These are phyloP conservation scores for Micractinium conductrix DNA, from an alignment of 139 green algal species.

Conservation along the genomic window DNA sequence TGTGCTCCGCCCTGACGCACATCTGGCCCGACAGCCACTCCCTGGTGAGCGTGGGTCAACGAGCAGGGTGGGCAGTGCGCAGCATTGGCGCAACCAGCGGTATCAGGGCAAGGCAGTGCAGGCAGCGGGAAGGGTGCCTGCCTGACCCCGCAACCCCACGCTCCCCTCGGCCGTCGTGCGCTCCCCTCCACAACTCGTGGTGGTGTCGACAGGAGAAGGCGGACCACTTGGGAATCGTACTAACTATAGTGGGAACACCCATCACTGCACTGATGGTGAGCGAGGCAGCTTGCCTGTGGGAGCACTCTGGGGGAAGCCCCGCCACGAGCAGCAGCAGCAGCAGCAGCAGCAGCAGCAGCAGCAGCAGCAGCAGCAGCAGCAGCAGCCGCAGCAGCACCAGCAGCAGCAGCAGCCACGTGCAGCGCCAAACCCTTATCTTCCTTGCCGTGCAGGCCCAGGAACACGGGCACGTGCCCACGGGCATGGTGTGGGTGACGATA, in stretches of 20 bases:
- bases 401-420: not conserved
- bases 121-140: too few species aligned
- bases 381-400: too few species aligned
- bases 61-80: too few species aligned
- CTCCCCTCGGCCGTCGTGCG: too few species aligned
- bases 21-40: slow-evolving; percentile 76
- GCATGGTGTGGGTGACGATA: slow-evolving; percentile 38
- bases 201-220: slow-evolving; percentile 74
- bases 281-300: not conserved
- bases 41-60: slow-evolving; percentile 49
- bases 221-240: slow-evolving; percentile 87
- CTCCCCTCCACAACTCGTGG: too few species aligned
- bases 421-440: too few species aligned
- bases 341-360: too few species aligned
- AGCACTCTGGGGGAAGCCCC: too few species aligned
- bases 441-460: slow-evolving; percentile 36
- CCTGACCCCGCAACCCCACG: too few species aligned
- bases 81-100: not conserved
- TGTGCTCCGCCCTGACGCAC: slow-evolving; percentile 78
- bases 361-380: too few species aligned
- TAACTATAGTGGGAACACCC: slow-evolving; percentile 77
- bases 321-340: too few species aligned
- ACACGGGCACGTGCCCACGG: slow-evolving; percentile 44
- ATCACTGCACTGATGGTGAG: slow-evolving; percentile 46
- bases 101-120: too few species aligned